Conservation (phyloP, 176 grass and related monocot species). For the Carex myosuroides region DNA sequence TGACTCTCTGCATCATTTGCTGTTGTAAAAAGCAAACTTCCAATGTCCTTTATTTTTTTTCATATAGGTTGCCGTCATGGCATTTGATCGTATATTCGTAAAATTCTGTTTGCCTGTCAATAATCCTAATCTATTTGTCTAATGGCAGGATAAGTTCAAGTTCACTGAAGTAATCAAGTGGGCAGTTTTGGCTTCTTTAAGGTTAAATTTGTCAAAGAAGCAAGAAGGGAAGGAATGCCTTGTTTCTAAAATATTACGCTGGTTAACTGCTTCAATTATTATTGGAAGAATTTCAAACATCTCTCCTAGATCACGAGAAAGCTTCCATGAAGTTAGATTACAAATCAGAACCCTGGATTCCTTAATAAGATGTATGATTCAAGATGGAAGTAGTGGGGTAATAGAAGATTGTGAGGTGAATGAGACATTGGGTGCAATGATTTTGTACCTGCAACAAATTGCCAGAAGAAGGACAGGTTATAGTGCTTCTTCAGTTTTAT, state of each 20-base stretch:
- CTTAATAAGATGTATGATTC: conserved; percentile 34
- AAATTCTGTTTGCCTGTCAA: conserved; percentile 16
- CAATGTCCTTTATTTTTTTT: neutral
- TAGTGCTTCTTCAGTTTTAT: conserved; percentile 46
- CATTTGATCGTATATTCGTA: neutral
- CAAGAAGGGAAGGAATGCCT: conserved; percentile 31
- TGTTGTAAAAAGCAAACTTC: neutral
- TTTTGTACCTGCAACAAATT: conserved; percentile 71
- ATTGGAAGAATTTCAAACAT: conserved; percentile 53
- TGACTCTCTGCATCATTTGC: neutral
- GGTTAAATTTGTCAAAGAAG: conserved; percentile 33
- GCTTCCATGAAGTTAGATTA: conserved; percentile 27
- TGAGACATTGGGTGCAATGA: conserved; percentile 49
- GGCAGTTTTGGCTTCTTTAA: conserved; percentile 43
- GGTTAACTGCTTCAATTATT: conserved; percentile 76
- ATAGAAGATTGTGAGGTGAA: conserved; percentile 24
- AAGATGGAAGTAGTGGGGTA: conserved; percentile 23
- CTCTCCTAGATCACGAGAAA: conserved; percentile 32
- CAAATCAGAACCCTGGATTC: conserved; percentile 35
- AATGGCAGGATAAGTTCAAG: conserved; percentile 73
- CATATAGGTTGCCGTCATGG: neutral
- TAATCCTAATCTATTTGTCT: conserved; percentile 1
- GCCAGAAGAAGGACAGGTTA: conserved; percentile 27
- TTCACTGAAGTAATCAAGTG: conserved; percentile 39
- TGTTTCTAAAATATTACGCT: conserved; percentile 64